A percentile compares a stretch with the other conserved stretches of the same genome.
Evolutionary conservation across 2,329 filamentous ascomycete species (phyloP).

Genomic region (Monilinia polystroma): DNA sequence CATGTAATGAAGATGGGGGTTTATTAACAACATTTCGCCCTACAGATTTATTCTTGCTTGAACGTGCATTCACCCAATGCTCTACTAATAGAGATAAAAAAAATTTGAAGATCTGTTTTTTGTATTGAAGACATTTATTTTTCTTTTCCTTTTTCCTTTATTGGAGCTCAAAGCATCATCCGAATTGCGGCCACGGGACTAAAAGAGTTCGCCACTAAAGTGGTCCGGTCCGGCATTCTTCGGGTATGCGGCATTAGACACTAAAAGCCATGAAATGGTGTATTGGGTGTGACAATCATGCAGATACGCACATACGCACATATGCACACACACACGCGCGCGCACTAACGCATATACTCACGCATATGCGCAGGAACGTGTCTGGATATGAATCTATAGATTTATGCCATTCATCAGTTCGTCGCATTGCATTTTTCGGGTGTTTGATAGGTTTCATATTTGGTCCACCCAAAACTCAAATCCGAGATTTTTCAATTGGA

Average conservation of each 20-base stretch:
- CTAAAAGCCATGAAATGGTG: slow-evolving; percentile 1
- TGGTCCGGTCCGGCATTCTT: not conserved
- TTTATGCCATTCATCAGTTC: too few species aligned
- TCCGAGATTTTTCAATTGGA: not conserved
- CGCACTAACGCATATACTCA: too few species aligned
- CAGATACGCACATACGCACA: not conserved
- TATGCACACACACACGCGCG: too few species aligned
- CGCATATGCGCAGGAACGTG: not conserved
- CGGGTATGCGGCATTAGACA: not conserved
- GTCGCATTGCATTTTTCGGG: not conserved
- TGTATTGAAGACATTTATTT: too few species aligned
- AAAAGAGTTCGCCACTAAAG: too few species aligned
- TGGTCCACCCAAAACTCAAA: not conserved
- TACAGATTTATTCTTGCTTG: slow-evolving; percentile 22
- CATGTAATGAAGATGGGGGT: not conserved
- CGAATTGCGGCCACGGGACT: not conserved
- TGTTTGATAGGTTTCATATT: not conserved
- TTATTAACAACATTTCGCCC: slow-evolving; percentile 2
- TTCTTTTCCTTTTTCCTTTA: too few species aligned
- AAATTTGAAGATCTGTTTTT: not conserved
- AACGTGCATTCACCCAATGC: not conserved
- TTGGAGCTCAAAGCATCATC: not conserved
- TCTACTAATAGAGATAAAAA: not conserved
- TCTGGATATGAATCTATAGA: not conserved
- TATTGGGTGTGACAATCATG: not conserved